Base-by-base conservation (phyloP, 441 rosid species). In the Gossypium gossypioides region DNA sequence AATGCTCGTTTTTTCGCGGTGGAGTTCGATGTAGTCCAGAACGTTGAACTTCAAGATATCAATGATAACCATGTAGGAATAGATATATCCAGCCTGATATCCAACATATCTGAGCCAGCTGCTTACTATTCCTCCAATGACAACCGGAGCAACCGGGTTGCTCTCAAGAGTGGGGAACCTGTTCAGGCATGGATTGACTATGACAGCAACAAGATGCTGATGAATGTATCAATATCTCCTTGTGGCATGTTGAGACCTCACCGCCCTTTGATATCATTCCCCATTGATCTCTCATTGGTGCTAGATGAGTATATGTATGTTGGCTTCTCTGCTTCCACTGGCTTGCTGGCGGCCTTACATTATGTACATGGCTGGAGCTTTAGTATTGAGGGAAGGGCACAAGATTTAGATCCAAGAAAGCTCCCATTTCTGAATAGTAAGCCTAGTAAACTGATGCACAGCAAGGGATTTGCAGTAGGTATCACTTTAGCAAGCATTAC, bases 61-160 rank as follows among this genome's bases (percentile, higher is more conserved):
- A 40, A 80, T 79, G 44, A 72, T 18, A 82, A 82, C 72, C 87
- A 84, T 71, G 78, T 78, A 6, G 86, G 85, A 6, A 77, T 81
- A 22, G 84, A 83, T 60, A 27, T 85, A 50, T 72, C 76, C 7
- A 69, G 78, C 70, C 52, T 82, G 77, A 13, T 0, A 0, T 82
- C 87, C 24, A 70, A 9, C 67, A 34, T 29, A 48, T 78, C 80
- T 1, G 44, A 51, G 52, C 4, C 72, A 0, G 78, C 87, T 13
- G 78, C 77, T 24, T 82, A 82, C 3, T 80, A 40, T 58, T 68
- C 56, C 10, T 57, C 18, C 37, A 16, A 21, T 3, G 74, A 71
- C 4, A 44, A 18, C 5, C 27, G 32, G 52, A 69, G 24, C 12
- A 61, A 60, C 29, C 55, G 52, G 0, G 18, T 84, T 0, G 2